These are phyloP conservation scores for Baeospora myosura DNA, from an alignment of 1,284 basidiomycete species.

Conservation along the genomic window DNA sequence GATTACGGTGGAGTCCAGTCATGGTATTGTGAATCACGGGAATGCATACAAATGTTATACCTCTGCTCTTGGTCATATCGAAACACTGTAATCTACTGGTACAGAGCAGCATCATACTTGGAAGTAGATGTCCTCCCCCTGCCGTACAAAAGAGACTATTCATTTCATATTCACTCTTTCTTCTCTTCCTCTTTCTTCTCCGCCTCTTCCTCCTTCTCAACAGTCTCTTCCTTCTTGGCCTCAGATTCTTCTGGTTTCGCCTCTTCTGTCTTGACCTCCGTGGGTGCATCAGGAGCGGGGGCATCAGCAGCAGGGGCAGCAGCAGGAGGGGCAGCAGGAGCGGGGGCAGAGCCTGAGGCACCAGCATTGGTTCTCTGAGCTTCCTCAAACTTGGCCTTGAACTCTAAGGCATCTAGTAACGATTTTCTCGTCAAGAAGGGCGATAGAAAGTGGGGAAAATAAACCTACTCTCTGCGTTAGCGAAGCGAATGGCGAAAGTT, in stretches of 20 bases:
- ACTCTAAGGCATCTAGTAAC: slow-evolving; percentile 71
- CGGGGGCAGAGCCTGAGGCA: slow-evolving; percentile 26
- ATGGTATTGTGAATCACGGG: no score
- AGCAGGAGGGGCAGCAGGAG: slow-evolving; percentile 26
- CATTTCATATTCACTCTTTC: no score
- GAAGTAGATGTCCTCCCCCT: no score
- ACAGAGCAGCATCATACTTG: no score
- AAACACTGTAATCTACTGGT: no score
- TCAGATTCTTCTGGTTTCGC: slow-evolving; percentile 25
- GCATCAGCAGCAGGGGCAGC: slow-evolving; percentile 22
- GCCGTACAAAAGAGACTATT: no score
- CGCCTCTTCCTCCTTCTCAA: slow-evolving; percentile 25
- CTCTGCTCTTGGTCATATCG: no score
- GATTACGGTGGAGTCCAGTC: no score
- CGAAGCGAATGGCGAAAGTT: slow-evolving; percentile 97
- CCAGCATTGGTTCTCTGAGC: slow-evolving; percentile 70
- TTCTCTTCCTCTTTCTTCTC: slow-evolving; percentile 23
- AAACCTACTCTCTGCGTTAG: slow-evolving; percentile 88
- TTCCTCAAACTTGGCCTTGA: slow-evolving; percentile 83
- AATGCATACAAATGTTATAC: no score
- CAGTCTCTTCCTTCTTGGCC: slow-evolving; percentile 18
- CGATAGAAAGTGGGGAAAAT: slow-evolving; percentile 3
- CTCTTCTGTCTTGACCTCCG: slow-evolving; percentile 21
- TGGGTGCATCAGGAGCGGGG: slow-evolving; percentile 22
- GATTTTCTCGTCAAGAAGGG: neutral